These are phyloP conservation scores for Aspergillus asperescens DNA, from an alignment of 495 filamentous ascomycete species.

Conservation along the genomic window DNA sequence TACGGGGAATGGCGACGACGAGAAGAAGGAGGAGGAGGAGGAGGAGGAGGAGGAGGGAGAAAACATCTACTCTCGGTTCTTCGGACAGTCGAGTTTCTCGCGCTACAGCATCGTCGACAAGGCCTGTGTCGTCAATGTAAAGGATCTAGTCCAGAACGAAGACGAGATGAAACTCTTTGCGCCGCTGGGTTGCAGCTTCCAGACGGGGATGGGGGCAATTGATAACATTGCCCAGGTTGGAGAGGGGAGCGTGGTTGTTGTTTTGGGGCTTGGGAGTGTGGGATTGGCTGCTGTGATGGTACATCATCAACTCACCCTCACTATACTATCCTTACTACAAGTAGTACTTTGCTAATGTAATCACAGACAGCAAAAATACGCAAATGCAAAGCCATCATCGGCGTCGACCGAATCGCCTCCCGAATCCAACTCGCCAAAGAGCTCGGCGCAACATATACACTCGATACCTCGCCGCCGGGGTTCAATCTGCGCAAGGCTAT, in stretches of 20 bases:
- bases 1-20: not conserved
- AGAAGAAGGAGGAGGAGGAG: not conserved
- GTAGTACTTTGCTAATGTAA: no score
- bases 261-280: slow-evolving; percentile 36
- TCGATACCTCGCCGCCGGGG: slow-evolving; percentile 21
- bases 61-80: slow-evolving; percentile 25
- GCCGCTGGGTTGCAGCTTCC: slow-evolving; percentile 40
- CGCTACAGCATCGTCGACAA: slow-evolving; percentile 25
- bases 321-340: no score
- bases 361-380: slow-evolving; percentile 1
- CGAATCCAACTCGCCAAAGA: slow-evolving; percentile 32
- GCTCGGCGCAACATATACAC: slow-evolving; percentile 36
- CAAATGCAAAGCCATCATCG: slow-evolving; percentile 23
- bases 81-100: slow-evolving; percentile 39
- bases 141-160: slow-evolving; percentile 8
- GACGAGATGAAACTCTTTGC: slow-evolving; percentile 35
- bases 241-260: slow-evolving; percentile 17
- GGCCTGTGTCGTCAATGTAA: slow-evolving; percentile 24
- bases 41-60: not conserved
- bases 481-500: slow-evolving; percentile 21
- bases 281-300: slow-evolving; percentile 35
- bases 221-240: slow-evolving; percentile 24
- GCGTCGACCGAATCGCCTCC: slow-evolving; percentile 28
- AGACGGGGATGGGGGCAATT: slow-evolving; percentile 38
- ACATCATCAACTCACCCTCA: not conserved